phyloP scores from a whole-genome alignment of 2,329 filamentous ascomycete genomes.

The Bipolaris oryzae region DNA sequence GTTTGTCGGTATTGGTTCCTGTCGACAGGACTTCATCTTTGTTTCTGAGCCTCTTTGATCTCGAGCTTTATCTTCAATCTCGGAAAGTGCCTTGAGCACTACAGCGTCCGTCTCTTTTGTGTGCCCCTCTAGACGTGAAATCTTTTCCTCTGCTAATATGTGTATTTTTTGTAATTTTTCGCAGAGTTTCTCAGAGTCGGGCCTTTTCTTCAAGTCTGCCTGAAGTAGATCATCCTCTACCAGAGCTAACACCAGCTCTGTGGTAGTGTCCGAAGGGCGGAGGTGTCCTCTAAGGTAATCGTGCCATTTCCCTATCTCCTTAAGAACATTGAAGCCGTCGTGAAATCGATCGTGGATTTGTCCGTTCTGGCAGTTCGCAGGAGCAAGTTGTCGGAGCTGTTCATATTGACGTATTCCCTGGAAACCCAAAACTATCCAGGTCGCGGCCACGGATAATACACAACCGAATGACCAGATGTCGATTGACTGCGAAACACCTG shows the following conservation, averaged over 20 bases:
- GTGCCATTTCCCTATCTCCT: neutral
- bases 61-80: conserved; percentile 13
- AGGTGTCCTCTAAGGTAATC: neutral
- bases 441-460: conserved; percentile 49
- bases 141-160: neutral
- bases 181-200: neutral
- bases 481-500: conserved; percentile 33
- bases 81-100: conserved; percentile 6
- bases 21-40: neutral
- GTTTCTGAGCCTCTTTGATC: neutral
- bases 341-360: neutral
- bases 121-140: neutral
- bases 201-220: neutral
- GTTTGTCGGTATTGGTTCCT: neutral
- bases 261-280: neutral
- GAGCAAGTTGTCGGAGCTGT: conserved; percentile 10
- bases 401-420: conserved; percentile 39
- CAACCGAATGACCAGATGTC: conserved; percentile 52
- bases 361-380: neutral
- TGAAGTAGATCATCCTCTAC: neutral
- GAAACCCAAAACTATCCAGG: conserved; percentile 47
- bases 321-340: neutral
- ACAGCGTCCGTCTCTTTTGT: conserved; percentile 1
- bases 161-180: neutral
- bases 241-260: neutral